A percentile compares a stretch with the other conserved stretches of the same genome.
These are phyloP conservation scores for Suillus subluteus DNA, from an alignment of 768 basidiomycete species.

Conservation along the genomic window DNA sequence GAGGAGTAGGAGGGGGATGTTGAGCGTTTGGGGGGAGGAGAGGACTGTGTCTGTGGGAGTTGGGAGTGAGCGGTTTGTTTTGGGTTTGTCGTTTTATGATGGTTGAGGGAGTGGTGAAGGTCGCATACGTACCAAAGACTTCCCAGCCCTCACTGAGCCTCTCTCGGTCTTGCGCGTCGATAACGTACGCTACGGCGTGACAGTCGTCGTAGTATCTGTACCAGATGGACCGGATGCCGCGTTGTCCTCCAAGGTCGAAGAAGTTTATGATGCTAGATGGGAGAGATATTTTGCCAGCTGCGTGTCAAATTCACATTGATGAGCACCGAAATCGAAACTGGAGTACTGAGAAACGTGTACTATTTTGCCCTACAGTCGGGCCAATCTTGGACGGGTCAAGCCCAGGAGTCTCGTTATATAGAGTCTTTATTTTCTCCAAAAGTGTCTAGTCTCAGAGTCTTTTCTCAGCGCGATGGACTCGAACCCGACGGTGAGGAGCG, in stretches of 20 bases:
- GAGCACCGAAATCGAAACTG: neutral
- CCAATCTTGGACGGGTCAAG: slow-evolving; percentile 92
- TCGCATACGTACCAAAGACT: slow-evolving; percentile 78
- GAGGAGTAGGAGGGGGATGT: slow-evolving; percentile 86
- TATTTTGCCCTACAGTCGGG: slow-evolving; percentile 97
- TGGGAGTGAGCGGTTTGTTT: slow-evolving; percentile 11
- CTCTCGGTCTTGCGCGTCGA: slow-evolving; percentile 91
- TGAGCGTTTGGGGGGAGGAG: slow-evolving; percentile 86
- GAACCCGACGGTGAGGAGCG: neutral
- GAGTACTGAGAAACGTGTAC: slow-evolving; percentile 47
- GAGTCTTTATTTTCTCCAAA: slow-evolving; percentile 91
- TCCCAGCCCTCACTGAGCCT: slow-evolving; percentile 94
- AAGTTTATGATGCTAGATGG: slow-evolving; percentile 85
- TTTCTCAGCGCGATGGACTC: neutral
- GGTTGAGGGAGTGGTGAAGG: slow-evolving; percentile 2
- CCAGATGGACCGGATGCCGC: slow-evolving; percentile 95
- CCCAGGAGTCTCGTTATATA: slow-evolving; percentile 86
- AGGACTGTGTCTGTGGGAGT: slow-evolving; percentile 71
- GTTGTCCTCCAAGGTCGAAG: slow-evolving; percentile 96
- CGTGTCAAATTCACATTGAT: too few relatives aligned
- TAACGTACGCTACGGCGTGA: slow-evolving; percentile 94
- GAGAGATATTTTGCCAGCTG: slow-evolving; percentile 91
- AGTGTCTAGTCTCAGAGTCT: slow-evolving; percentile 57
- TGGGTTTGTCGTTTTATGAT: slow-evolving; percentile 16
- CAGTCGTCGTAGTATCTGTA: slow-evolving; percentile 94